Evolutionary conservation across 225 moss, liverwort and hornwort genomes (phyloP), one percentile per base, ranked within the genome.

Genomic region (Takakia lepidozioides): DNA sequence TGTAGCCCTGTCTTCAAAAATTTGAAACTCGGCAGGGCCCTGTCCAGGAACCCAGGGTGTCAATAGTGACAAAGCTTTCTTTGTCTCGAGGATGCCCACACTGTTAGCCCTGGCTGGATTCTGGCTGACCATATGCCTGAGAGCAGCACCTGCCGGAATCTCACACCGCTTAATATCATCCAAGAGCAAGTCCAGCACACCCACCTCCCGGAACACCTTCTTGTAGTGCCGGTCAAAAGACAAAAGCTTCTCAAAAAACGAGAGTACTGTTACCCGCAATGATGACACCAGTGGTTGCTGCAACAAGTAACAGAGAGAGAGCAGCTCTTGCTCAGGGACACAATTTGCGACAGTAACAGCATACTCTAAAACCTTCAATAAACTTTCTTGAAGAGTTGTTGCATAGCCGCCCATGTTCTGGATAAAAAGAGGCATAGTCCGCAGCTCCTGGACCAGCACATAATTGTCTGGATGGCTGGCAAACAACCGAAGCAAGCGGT

Each of bases 201-300:
- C 98, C 51, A 81, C 98, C 72, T 98, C 98, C 44, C 87, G 74
- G 35, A 98, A 72, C 7, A 98, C 64, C 63, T 85, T 98, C 76
- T 91, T 98, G 55, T 87, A 98, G 46, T 87, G 83, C 59, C 85
- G 76, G 71, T 98, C 98, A 60, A 91, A 98, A 14, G 98, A 98
- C 57, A 98, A 76, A 29, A 91, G 78, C 69, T 98, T 98, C 55
- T 87, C 82, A 44, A 91, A 87, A 45, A 98, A 98, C 16, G 80
- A 73, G 41, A 98, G 77, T 55, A 98, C 75, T 17, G 82, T 78
- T 57, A 78, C 71, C 63, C 76, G 71, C 62, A 87, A 71, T 20
- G 71, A 44, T 40, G 91, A 72, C 44, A 76, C 69, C 75, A 82
- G 70, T 48, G 87, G 82, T 66, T 87, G 82, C 74, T 87, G 87